A percentile compares a stretch with the other conserved stretches of the same genome.
Conservation (phyloP, 257 asterid species). For the Lycium ferocissimum region DNA sequence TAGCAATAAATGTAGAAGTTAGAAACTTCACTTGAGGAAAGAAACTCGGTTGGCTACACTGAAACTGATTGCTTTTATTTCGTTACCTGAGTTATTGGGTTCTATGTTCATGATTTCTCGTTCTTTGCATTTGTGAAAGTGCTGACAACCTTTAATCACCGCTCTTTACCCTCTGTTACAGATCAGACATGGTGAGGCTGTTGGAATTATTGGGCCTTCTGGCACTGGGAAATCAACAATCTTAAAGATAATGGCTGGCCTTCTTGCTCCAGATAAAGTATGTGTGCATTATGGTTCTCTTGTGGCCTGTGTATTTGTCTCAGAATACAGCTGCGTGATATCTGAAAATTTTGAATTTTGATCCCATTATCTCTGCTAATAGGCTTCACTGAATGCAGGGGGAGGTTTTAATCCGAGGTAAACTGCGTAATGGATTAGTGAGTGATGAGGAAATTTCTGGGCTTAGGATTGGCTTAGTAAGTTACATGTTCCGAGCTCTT, state of each 20-base stretch:
- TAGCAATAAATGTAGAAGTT: constrained; percentile 13
- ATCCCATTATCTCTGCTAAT: constrained; percentile 30
- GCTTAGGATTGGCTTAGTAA: constrained; percentile 95
- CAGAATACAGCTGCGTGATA: constrained; percentile 1
- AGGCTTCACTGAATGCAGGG: constrained; percentile 61
- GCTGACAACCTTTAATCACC: not conserved
- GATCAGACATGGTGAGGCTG: constrained; percentile 99
- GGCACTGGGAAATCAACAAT: constrained; percentile 99
- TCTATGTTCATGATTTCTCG: constrained; percentile 19
- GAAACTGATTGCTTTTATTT: not conserved
- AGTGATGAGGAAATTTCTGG: constrained; percentile 98
- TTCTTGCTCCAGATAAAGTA: constrained; percentile 98
- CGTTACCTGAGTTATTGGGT: not conserved
- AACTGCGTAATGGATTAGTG: constrained; percentile 83
- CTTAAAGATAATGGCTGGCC: constrained; percentile 97
- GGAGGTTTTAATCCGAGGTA: constrained; percentile 89
- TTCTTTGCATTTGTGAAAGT: constrained; percentile 29
- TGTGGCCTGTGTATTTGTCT: not conserved
- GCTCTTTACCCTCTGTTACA: constrained; percentile 44
- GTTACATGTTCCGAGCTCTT: constrained; percentile 36
- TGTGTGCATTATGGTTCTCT: constrained; percentile 6
- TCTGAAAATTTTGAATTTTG: constrained; percentile 32
- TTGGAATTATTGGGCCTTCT: constrained; percentile 99
- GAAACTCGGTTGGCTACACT: not conserved
- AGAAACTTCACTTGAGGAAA: constrained; percentile 3